Base-by-base conservation (phyloP, 495 filamentous ascomycete species). In the Hypoxylon crocopeplum region DNA sequence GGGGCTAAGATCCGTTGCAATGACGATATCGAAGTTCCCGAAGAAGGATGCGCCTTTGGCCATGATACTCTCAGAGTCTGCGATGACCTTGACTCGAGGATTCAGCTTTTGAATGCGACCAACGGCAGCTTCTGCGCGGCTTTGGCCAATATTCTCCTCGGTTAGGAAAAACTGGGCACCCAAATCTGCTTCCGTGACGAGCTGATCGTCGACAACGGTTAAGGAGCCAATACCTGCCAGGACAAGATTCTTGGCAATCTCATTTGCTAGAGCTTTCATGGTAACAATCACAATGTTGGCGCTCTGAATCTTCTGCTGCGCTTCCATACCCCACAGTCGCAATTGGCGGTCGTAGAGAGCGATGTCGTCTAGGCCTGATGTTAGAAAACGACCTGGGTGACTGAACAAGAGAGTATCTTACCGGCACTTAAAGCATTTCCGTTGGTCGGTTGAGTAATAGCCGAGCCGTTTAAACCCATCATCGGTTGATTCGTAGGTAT, bases 331-430 rank as follows among this genome's bases (percentile, higher is more conserved):
- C 94, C 94, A 98, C 22, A 98, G 85, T n/a, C 94, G 90, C 67
- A 98, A 97, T 72, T 98, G 94, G 16, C 94, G 88, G 73, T 98
- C 94, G 74, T 98, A 98, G 17, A 98, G 84, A 30, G 95, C 95
- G 67, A 98, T 96, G 68, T 98, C 94, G 76, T 97, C 94, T 95
- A 59, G 7, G 20, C 10, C 19, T 20, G n/a, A 10, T 6, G 27
- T 64, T 58, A 64, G 44, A 25, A 37, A 48, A 13, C 17, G 22
- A 13, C 1, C 21, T n/a, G n/a, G 11, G 12, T 3, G 25, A 44
- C 0, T 17, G 22, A 50, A 15, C 20, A 47, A 48, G 32, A 2
- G 27, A 3, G 5, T 32, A 12, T 15, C 25, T 48, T 58, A 58
- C 60, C 60, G 49, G 53, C 60, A 29, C 54, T 64, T 27, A 64